Evolutionary conservation across 1,284 basidiomycete species (phyloP).

Genomic region (Laetiporus sulphureus): DNA sequence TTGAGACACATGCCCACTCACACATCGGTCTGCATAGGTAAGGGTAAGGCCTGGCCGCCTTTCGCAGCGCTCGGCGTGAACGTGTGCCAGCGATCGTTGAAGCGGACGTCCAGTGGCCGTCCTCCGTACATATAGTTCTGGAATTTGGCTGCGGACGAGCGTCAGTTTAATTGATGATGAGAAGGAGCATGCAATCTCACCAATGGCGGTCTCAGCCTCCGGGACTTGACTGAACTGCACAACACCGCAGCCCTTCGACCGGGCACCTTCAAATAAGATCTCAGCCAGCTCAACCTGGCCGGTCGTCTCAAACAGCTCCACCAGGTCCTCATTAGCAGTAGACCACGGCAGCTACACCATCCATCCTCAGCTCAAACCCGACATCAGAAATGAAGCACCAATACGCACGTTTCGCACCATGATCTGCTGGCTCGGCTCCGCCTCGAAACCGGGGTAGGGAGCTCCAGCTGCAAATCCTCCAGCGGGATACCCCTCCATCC

Average conservation of each 20-base stretch:
- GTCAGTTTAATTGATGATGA: background rate
- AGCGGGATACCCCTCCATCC: constrained; percentile 45
- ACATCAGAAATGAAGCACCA: background rate
- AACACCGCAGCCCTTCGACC: constrained; percentile 91
- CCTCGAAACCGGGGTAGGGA: constrained; percentile 30
- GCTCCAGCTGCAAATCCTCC: constrained; percentile 31
- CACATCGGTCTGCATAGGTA: constrained; percentile 27
- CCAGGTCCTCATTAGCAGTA: constrained; percentile 97
- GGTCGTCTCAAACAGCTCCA: constrained; percentile 97
- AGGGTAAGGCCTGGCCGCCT: constrained; percentile 61
- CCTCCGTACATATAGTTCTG: constrained; percentile 90
- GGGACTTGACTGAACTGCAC: constrained; percentile 88
- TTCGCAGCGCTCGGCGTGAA: constrained; percentile 81
- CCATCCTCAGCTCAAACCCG: constrained; percentile 5
- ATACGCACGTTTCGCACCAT: constrained; percentile 91
- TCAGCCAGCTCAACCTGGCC: constrained; percentile 93
- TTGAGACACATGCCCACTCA: too few relatives aligned
- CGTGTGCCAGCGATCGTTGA: constrained; percentile 90
- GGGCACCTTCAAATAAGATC: constrained; percentile 84
- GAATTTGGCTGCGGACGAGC: constrained; percentile 66
- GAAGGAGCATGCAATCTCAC: constrained; percentile 31
- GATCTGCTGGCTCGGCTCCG: constrained; percentile 92
- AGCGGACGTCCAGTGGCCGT: constrained; percentile 84
- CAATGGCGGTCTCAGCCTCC: constrained; percentile 92
- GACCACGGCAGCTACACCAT: constrained; percentile 92